Evolutionary conservation across 306 rosid genomes (phyloP).

Genomic region (Prunus persica): Prunus_persica_NCBIv2 NC_034011.1:20400501-20401000

Average conservation of each 20-base stretch:
- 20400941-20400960: background rate
- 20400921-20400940: background rate
- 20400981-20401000: background rate
- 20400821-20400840: slow-evolving; percentile 41
- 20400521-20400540: slow-evolving; percentile 95
- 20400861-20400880: slow-evolving; percentile 90
- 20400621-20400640: background rate
- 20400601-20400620: slow-evolving; percentile 3
- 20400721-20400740: background rate
- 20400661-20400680: background rate
- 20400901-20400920: slow-evolving; percentile 66
- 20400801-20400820: background rate
- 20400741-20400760: background rate
- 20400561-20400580: slow-evolving; percentile 49
- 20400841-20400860: slow-evolving; percentile 93
- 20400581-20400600: slow-evolving; percentile 8
- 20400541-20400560: slow-evolving; percentile 97
- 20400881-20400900: slow-evolving; percentile 92
- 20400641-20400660: background rate
- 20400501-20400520: background rate
- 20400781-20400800: background rate
- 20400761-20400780: background rate
- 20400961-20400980: background rate
- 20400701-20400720: background rate
- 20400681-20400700: background rate